Base-by-base conservation (phyloP, 148 eudicot genomes). In the Pouteria glomerata region DNA sequence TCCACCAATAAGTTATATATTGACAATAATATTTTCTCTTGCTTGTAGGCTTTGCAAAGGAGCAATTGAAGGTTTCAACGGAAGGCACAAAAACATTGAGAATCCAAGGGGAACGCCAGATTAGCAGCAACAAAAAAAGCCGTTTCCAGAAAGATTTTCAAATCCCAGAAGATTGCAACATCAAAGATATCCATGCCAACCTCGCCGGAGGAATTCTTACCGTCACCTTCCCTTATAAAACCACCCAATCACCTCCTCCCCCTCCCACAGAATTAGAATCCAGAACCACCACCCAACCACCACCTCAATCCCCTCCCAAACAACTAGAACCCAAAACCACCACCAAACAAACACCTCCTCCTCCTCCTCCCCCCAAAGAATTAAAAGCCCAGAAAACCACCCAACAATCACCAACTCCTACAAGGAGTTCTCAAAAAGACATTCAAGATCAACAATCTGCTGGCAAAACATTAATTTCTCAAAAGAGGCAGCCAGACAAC, bases 41-140 rank as follows among this genome's bases (percentile, higher is more conserved):
- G 71, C 23, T n/a, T 51, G 42, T 73, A 91, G 97, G 89, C 21
- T 91, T 87, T 59, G 53, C 26, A 18, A 91, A 84, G 75, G 86
- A 89, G 31, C 81, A 87, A 33, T 72, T 91, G 2, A 85, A 76
- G 68, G 85, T 91, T 29, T 52, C 84, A 65, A 88, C 90, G 1
- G 90, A 87, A 68, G 78, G 85, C 44, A 63, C 19, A 57, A 81
- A 85, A 16, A 27, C 71, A 1, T 47, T 91, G 8, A 81, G 86
- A 75, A 77, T 87, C 41, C 74, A 77, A 0, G 97, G 95, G 30
- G 92, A 86, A 33, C 84, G 90, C n/a, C 59, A 78, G 3, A 47
- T 77, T 68, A 69, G 63, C 0, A 84, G 78, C 8, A 85, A 85
- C 66, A 85, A 70, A 83, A 76, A 84, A 84, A 80, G 80, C 59